phyloP scores from a whole-genome alignment of 192 early-diverging fungal species.

The Pecoramyces ruminantium region DNA sequence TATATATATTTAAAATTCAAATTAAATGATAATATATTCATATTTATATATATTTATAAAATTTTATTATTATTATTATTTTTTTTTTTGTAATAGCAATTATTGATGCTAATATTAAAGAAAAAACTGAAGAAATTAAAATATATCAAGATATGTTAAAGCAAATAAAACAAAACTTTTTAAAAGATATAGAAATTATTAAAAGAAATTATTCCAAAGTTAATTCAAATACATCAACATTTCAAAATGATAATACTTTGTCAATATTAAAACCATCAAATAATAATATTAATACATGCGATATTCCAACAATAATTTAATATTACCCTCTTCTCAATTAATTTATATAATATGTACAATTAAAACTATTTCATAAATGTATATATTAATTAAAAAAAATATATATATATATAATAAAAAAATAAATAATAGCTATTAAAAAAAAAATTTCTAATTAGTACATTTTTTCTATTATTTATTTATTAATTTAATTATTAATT shows the following conservation, averaged over 20 bases:
- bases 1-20: no score
- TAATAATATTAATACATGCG: background rate
- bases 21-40: no score
- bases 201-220: background rate
- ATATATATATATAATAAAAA: no score
- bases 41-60: no score
- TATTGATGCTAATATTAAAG: background rate
- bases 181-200: background rate
- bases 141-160: background rate
- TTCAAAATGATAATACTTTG: background rate
- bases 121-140: background rate
- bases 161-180: background rate
- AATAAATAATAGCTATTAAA: no score
- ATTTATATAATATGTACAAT: no score
- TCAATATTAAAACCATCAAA: background rate
- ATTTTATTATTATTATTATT: no score
- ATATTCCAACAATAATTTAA: background rate
- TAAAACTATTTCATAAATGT: background rate
- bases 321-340: no score
- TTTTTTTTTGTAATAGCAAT: background rate
- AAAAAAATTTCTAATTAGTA: no score
- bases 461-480: no score
- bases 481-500: no score
- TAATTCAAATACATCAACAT: background rate
- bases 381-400: no score